Evolutionary conservation across 2,329 filamentous ascomycete genomes (phyloP).

Genomic region (Penicillium rolfsii): DNA sequence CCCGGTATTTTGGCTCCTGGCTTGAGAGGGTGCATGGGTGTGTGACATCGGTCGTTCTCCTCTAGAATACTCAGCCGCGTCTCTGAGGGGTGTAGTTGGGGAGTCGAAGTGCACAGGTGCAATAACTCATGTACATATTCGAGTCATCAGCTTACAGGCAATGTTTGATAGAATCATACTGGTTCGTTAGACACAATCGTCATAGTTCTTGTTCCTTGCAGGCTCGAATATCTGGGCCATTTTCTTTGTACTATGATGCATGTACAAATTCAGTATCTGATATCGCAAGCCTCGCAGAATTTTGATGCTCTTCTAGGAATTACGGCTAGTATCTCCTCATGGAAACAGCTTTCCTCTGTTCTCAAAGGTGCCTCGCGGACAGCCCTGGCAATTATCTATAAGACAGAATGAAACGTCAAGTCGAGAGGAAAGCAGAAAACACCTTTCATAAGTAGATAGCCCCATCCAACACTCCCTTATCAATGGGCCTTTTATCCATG

Average conservation of each 20-base stretch:
- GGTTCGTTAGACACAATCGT: background rate
- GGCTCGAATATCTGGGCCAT: background rate
- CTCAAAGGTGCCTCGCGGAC: background rate
- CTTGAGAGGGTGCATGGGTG: conserved; percentile 28
- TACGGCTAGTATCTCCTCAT: background rate
- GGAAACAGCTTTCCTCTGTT: background rate
- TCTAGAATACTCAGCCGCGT: conserved; percentile 38
- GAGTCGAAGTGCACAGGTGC: background rate
- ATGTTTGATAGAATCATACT: background rate
- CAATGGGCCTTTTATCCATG: background rate
- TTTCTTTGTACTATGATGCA: background rate
- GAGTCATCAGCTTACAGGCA: background rate
- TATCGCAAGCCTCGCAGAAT: background rate
- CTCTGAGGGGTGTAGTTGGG: background rate
- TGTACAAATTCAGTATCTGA: background rate
- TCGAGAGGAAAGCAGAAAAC: background rate
- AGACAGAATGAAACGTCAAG: background rate
- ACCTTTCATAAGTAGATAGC: background rate
- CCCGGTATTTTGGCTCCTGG: conserved; percentile 40
- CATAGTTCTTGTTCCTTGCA: background rate
- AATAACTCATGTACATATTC: background rate
- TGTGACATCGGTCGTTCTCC: conserved; percentile 19
- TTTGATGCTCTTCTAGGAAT: background rate
- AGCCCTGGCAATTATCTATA: background rate
- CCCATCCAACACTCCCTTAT: background rate